Evolutionary conservation across 768 basidiomycete genomes (phyloP), one percentile per base, ranked within the genome.

Genomic region (Mycena haematopus): DNA sequence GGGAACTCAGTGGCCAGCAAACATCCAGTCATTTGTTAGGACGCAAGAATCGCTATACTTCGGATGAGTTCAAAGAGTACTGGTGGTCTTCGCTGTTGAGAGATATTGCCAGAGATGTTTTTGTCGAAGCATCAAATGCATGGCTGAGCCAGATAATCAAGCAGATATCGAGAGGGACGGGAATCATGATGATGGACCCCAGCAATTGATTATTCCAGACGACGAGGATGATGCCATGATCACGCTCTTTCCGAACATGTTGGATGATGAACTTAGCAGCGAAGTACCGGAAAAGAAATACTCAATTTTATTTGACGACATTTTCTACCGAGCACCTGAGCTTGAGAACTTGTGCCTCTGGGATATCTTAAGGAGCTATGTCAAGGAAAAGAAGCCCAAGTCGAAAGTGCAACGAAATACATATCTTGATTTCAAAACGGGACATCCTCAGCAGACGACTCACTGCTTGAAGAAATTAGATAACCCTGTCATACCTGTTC

Each of bases 91-190:
- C 42, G 7, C 11, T 65, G 1, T 36, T 65, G 40, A 42, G 63
- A 38, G 54, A 65, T 17, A 42, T 54, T 45, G 58, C 57, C 15
- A 45, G 57, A 11, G 57, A 58, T 2, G 49, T 75, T 2, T 65
- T 76, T 19, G 70, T 74, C 21, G 14, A 13, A 6, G 45, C 47
- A 25, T 47, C 15, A 14, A 47, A 47, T 22, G 15, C 24, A 25
- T 47, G 46, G 5, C n/a, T n/a, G n/a, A n/a, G n/a, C n/a, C n/a
- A n/a, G n/a, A n/a, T n/a, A n/a, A n/a, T n/a, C n/a, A n/a, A 25
- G 15, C 46, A 47, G 46, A 47, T 6, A 24, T 27, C 24, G 24
- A 13, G 11, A 24, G 27, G 15, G 24, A 47, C 13, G 24, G 15
- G 27, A 24, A 27, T 5, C 24, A 47, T 10, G 10, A 1, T 6